phyloP scores from a whole-genome alignment of 1,139 yeast species.

The Candida tropicalis region DNA sequence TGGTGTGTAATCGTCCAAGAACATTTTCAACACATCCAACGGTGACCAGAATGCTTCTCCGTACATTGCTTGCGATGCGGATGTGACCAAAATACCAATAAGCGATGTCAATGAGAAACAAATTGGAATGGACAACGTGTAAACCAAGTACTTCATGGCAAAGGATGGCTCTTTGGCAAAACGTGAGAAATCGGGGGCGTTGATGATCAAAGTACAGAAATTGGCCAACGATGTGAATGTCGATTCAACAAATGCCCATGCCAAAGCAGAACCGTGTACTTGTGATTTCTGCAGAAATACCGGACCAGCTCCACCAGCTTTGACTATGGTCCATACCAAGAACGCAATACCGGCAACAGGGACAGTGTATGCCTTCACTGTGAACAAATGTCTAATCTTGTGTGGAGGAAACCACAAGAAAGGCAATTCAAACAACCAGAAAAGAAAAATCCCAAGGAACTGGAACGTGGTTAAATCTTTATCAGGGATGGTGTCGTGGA shows the following conservation, averaged over 20 bases:
- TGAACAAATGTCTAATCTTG: conserved; percentile 76
- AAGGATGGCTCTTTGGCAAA: conserved; percentile 59
- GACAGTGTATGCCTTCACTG: conserved; percentile 72
- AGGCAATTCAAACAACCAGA: conserved; percentile 77
- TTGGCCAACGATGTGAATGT: conserved; percentile 80
- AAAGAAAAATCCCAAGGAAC: conserved; percentile 73
- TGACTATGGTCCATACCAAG: conserved; percentile 76
- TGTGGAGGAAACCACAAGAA: conserved; percentile 83
- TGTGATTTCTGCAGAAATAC: conserved; percentile 55
- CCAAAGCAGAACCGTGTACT: conserved; percentile 61
- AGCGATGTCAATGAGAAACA: conserved; percentile 80
- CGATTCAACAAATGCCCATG: conserved; percentile 81
- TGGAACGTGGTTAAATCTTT: conserved; percentile 59
- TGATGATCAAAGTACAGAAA: conserved; percentile 83
- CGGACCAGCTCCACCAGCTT: conserved; percentile 75
- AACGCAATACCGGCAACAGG: conserved; percentile 83
- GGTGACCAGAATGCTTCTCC: conserved; percentile 86
- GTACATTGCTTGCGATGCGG: conserved; percentile 72
- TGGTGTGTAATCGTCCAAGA: conserved; percentile 60
- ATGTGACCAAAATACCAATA: conserved; percentile 84
- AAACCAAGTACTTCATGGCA: conserved; percentile 45
- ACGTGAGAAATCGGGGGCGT: conserved; percentile 90
- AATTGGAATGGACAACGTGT: conserved; percentile 67
- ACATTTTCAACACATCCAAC: conserved; percentile 68
- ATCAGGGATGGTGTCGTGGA: conserved; percentile 55